Evolutionary conservation across 345 rosid species (phyloP).

Genomic region (Euphorbia lathyris): DNA sequence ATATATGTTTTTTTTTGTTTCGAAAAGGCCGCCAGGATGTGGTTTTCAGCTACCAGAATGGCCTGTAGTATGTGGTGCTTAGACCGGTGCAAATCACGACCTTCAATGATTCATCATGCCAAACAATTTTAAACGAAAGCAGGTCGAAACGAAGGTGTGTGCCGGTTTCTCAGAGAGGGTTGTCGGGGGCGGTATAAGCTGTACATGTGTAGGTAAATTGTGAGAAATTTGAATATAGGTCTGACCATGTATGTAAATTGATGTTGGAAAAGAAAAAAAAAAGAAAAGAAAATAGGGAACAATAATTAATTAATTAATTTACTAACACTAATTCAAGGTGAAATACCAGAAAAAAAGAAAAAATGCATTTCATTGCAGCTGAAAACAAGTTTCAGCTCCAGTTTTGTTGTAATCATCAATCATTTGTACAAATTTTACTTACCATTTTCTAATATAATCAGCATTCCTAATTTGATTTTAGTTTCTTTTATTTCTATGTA

Average conservation of each 20-base stretch:
- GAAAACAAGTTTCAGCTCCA: constrained; percentile 16
- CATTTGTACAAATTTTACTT: constrained; percentile 1
- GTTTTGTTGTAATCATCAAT: constrained; percentile 22
- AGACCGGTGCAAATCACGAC: constrained; percentile 15
- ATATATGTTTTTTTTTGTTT: constrained; percentile 4
- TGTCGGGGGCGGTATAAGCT: constrained; percentile 10
- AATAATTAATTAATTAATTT: not conserved
- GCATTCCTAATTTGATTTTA: not conserved
- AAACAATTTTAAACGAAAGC: not conserved
- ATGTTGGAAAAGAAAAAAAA: not conserved
- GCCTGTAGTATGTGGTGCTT: constrained; percentile 11
- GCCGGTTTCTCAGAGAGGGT: constrained; percentile 10
- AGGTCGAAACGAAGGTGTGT: not conserved
- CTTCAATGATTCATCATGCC: constrained; percentile 2
- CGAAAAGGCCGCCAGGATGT: constrained; percentile 12
- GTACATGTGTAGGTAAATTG: constrained; percentile 29
- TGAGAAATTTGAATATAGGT: constrained; percentile 11
- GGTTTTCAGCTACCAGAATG: constrained; percentile 28
- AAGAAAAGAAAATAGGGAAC: constrained; percentile 12
- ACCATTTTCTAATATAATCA: constrained; percentile 8
- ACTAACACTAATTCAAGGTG: constrained; percentile 15
- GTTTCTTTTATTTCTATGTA: not conserved
- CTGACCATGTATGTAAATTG: constrained; percentile 20
- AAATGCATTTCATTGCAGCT: no score
- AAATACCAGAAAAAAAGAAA: constrained; percentile 13